Evolutionary conservation across 805 yeast species (phyloP), one percentile per base, ranked within the genome.

Genomic region (Starmerella geochares): DNA sequence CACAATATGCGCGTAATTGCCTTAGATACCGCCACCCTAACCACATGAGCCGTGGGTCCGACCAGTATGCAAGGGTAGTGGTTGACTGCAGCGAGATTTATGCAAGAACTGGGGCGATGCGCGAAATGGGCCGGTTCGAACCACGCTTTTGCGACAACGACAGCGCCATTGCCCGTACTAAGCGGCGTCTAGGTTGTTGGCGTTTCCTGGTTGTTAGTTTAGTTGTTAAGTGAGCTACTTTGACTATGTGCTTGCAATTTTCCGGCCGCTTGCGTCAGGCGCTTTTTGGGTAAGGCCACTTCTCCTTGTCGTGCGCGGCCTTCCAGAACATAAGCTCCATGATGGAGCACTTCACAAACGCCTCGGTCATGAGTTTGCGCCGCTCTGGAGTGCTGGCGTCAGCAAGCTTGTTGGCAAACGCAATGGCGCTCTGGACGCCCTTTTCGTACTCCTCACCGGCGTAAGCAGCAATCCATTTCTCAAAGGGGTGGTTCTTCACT

Each of bases 381-480:
- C 36, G 41, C 19, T 48, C 56, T 6, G 48, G 48, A 7, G 50
- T 46, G n/a, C 54, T 39, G 10, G 42, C 27, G 16, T 25, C 53
- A 10, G 60, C 60, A 7, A 51, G 40, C 39, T 23, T 24, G 38
- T 56, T 51, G 28, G 42, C 39, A 36, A 37, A 48, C 16, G 21
- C 49, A 28, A 39, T 42, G 3, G 56, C 92, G 7, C 67, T 65
- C 2, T 57, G 56, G 53, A 47, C 46, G 3, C 83, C 84, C 20
- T 68, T 69, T 4, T 57, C 56, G 58, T 78, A 83, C 76, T 80
- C 75, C 1, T 75, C 77, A 2, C 80, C 70, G 4, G 71, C 62
- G 62, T 85, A 85, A 49, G 78, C 81, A 17, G 67, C 70, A 16
- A 83, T 60, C 94, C 94, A 84, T 9, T 71, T 45, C 51, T 60